These are phyloP conservation scores for Phyllosticta citribraziliensis DNA, from an alignment of 2,329 filamentous ascomycete genomes.

Conservation along the genomic window DNA sequence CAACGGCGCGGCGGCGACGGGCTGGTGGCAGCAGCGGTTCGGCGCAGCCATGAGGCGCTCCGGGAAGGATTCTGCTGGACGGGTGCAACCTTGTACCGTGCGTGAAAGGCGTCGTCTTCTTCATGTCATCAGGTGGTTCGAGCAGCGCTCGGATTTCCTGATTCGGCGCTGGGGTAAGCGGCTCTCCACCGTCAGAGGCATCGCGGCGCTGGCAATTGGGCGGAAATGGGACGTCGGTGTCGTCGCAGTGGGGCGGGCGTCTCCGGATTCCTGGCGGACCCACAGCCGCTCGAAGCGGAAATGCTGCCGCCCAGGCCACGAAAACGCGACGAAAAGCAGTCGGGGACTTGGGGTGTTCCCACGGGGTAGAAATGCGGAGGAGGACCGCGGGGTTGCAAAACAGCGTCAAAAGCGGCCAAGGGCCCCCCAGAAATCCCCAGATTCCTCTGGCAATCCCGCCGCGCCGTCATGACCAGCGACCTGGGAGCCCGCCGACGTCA, in stretches of 20 bases:
- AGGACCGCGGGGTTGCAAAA: neutral
- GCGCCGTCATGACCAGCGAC: neutral
- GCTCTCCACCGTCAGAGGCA: neutral
- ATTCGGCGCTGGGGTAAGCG: neutral
- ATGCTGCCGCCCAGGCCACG: neutral
- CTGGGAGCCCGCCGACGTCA: neutral
- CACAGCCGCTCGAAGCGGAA: neutral
- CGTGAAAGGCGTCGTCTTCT: neutral
- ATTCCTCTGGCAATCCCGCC: neutral
- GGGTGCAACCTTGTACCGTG: neutral
- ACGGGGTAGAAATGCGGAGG: neutral
- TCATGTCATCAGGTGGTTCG: neutral
- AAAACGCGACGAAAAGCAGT: slow-evolving; percentile 10
- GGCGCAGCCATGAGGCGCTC: neutral
- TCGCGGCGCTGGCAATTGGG: neutral
- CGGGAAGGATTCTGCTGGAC: neutral
- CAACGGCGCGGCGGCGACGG: too few relatives aligned
- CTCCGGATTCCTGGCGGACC: neutral
- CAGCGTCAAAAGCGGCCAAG: neutral
- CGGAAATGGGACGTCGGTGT: neutral
- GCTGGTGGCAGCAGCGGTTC: neutral
- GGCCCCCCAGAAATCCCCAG: neutral
- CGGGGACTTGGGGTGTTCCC: neutral
- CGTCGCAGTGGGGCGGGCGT: neutral
- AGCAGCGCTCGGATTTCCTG: neutral